Evolutionary conservation across 306 rosid genomes (phyloP), one percentile per base, ranked within the genome.

Genomic region (Sechiopsis laciniata): DNA sequence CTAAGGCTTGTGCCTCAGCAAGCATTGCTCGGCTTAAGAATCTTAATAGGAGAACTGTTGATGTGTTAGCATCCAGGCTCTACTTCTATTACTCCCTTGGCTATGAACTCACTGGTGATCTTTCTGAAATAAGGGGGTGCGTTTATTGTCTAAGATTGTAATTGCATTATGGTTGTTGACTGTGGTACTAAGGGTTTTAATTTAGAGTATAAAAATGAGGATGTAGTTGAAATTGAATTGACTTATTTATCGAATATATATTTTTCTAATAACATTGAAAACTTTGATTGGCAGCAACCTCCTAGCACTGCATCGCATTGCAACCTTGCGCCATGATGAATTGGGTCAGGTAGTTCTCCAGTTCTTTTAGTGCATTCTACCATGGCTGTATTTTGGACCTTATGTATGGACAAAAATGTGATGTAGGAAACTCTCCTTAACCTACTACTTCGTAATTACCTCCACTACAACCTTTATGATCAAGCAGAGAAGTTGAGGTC

Each of bases 401-500:
- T 84, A 77, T 55, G 84, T 64, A 61, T 73, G 66, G 59, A 74
- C 40, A 20, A 61, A 78, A 70, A 72, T 79, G 74, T 71, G 54
- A 74, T 84, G 82, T 89, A 94, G 99, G 99, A 94, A 83, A 94
- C 99, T 24, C 97, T 94, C 82, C 92, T 94, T 10, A 94, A 94
- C 76, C 80, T 94, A 29, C 84, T 94, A 63, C 99, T 94, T 74
- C 92, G 97, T 48, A 94, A 94, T 80, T 94, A 94, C 83, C 99
- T 94, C 79, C 95, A 89, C 82, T 89, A 94, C 85, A 94, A 94
- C 79, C 84, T 90, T 14, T 94, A 84, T 72, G 99, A 94, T 76
- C 99, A 91, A 65, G 99, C 99, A 1, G 99, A 94, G 83, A 94
- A 94, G 85, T 79, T 94, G 85, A 89, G 99, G 86, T 94, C 99